Percentiles rank a stretch among this genome's conserved stretches.
Evolutionary conservation across 164 flowering plant genomes (phyloP).

Genomic region (Santalum album): DNA sequence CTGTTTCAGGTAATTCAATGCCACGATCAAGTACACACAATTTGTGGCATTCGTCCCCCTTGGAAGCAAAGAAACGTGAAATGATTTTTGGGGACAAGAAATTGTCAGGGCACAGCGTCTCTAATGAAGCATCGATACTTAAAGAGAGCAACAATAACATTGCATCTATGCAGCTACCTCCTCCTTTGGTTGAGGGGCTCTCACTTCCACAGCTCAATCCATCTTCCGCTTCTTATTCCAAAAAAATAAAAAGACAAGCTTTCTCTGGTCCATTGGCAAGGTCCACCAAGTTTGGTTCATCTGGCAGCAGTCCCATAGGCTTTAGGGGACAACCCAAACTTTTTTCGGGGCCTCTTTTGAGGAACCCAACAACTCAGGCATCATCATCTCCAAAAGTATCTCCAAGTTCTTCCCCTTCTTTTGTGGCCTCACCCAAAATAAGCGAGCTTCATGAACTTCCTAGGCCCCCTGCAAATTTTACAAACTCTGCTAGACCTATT

Average conservation of each 20-base stretch:
- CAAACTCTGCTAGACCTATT: constrained; percentile 21
- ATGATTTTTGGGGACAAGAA: constrained; percentile 27
- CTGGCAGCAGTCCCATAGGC: constrained; percentile 39
- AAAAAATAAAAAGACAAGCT: constrained; percentile 55
- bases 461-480: constrained; percentile 49
- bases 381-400: constrained; percentile 51
- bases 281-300: constrained; percentile 27
- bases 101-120: constrained; percentile 18
- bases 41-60: constrained; percentile 59
- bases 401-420: constrained; percentile 49
- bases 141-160: constrained; percentile 56
- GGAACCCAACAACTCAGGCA: constrained; percentile 28
- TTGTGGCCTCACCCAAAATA: constrained; percentile 66
- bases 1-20: constrained; percentile 23
- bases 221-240: constrained; percentile 27
- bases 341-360: constrained; percentile 41
- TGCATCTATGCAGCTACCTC: constrained; percentile 34
- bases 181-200: constrained; percentile 39
- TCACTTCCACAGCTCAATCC: constrained; percentile 23
- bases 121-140: constrained; percentile 39
- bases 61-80: constrained; percentile 36
- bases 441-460: constrained; percentile 97
- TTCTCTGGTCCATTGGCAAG: constrained; percentile 72
- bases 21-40: constrained; percentile 21
- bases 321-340: constrained; percentile 25